phyloP scores from a whole-genome alignment of 331 rosid species.

The Phaseolus coccineus region DNA sequence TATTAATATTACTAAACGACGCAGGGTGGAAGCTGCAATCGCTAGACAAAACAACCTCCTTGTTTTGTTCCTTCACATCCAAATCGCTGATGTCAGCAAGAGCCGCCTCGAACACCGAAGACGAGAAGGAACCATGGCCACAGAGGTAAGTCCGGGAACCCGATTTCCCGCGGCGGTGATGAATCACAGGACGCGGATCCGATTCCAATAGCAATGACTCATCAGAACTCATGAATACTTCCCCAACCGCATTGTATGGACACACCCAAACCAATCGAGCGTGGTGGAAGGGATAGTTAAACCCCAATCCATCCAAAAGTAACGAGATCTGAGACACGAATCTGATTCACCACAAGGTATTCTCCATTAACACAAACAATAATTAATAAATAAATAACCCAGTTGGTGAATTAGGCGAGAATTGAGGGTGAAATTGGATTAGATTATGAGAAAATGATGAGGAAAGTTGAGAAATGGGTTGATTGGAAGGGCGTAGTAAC shows the following conservation, averaged over 20 bases:
- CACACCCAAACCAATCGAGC: too few relatives aligned
- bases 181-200: slow-evolving; percentile 51
- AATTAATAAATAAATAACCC: background rate
- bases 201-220: slow-evolving; percentile 61
- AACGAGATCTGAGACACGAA: background rate
- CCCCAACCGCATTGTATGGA: slow-evolving; percentile 49
- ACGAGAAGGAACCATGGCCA: slow-evolving; percentile 50
- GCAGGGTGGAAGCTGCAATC: slow-evolving; percentile 49
- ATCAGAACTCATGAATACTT: slow-evolving; percentile 66
- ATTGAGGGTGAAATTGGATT: slow-evolving; percentile 11
- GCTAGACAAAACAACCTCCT: slow-evolving; percentile 36
- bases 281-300: too few relatives aligned
- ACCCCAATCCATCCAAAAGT: background rate
- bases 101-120: slow-evolving; percentile 49
- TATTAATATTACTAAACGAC: background rate
- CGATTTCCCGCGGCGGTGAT: slow-evolving; percentile 46
- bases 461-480: background rate
- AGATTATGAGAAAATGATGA: background rate
- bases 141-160: slow-evolving; percentile 45
- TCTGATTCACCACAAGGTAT: background rate
- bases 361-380: background rate
- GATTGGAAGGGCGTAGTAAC: background rate
- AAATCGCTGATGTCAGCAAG: slow-evolving; percentile 35
- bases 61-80: slow-evolving; percentile 43
- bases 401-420: background rate